Conservation (phyloP, 225 moss, liverwort and hornwort species). For the Bryum argenteum region DNA sequence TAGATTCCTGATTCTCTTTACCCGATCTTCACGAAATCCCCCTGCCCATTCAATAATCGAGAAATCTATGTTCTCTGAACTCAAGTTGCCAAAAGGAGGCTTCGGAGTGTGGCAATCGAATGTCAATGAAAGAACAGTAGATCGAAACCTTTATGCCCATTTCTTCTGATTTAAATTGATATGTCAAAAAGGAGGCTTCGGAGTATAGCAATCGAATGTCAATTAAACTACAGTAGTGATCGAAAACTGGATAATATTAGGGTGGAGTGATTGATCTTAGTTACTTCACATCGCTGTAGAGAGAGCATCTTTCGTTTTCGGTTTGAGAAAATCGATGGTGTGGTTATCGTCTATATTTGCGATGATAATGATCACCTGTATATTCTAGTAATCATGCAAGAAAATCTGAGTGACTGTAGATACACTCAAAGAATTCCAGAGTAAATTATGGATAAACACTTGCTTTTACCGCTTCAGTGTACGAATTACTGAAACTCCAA, state of each 20-base stretch:
- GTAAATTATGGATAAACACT: no score
- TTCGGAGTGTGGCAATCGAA: neutral
- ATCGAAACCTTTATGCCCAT: no score
- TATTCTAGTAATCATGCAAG: slow-evolving; percentile 7
- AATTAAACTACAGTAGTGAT: neutral
- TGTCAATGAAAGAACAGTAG: neutral
- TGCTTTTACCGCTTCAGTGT: no score
- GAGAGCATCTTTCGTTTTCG: neutral
- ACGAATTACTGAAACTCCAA: no score
- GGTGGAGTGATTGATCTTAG: neutral
- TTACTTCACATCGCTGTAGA: slow-evolving; percentile 4
- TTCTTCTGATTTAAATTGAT: no score
- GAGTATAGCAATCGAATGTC: neutral
- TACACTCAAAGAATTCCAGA: no score
- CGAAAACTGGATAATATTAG: no score
- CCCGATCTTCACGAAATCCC: slow-evolving; percentile 5
- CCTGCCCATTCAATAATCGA: no score
- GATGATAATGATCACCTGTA: slow-evolving; percentile 9
- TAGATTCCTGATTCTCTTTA: slow-evolving; percentile 12
- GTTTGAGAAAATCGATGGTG: slow-evolving; percentile 17
- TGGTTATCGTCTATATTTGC: slow-evolving; percentile 4
- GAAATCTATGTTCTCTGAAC: neutral
- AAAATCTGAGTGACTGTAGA: slow-evolving; percentile 18
- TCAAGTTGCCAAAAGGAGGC: neutral
- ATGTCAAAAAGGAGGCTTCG: neutral